Percentiles rank a stretch among this genome's conserved stretches.
Conservation (phyloP, 148 eudicot species). For the Hydrangea macrophylla region DNA sequence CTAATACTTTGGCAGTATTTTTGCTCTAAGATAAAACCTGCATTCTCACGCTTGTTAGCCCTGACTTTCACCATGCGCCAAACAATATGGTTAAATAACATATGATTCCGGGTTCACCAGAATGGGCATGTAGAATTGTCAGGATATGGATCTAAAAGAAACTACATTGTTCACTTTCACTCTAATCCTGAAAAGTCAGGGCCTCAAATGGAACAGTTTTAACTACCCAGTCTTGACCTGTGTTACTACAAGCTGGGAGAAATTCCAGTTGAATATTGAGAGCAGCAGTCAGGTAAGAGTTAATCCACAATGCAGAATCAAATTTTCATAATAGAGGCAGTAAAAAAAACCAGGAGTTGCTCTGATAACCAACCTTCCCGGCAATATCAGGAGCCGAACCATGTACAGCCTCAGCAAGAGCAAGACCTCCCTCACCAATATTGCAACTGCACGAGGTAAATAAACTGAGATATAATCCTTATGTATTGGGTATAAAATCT, state of each 20-base stretch:
- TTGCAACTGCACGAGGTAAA: slow-evolving; percentile 55
- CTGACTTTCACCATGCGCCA: no score
- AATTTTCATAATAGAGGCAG: neutral
- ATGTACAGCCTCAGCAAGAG: slow-evolving; percentile 99
- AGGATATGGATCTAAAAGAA: neutral
- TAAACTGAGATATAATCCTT: neutral
- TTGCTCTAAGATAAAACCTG: no score
- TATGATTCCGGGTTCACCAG: neutral
- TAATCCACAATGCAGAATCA: neutral
- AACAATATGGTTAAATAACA: no score
- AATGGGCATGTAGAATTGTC: neutral
- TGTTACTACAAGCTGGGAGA: neutral
- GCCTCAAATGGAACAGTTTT: neutral
- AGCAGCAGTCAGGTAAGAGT: neutral
- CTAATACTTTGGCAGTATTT: no score
- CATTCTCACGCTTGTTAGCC: no score
- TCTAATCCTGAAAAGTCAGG: neutral
- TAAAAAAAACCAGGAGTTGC: neutral
- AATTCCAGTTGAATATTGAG: neutral
- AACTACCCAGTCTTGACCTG: neutral
- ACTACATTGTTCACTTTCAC: neutral
- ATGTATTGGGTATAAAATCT: no score
- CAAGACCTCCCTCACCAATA: slow-evolving; percentile 97
- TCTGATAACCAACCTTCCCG: slow-evolving; percentile 66
- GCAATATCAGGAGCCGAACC: slow-evolving; percentile 99